These are phyloP conservation scores for Alectoria sarmentosa DNA, from an alignment of 495 filamentous ascomycete species.

Conservation along the genomic window DNA sequence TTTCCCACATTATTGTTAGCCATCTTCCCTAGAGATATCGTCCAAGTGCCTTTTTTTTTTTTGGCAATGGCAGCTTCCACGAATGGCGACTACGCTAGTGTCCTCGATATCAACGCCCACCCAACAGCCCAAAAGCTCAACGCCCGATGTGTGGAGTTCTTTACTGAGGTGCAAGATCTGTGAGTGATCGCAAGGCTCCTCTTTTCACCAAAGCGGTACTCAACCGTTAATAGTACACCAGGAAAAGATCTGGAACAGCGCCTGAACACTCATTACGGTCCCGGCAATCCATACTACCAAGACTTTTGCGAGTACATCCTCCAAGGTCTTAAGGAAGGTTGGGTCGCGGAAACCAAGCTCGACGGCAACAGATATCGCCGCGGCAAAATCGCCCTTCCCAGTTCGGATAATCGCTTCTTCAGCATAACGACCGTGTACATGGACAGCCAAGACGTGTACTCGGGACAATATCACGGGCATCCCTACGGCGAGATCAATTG, in stretches of 20 bases:
- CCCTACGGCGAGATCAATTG: conserved; percentile 2
- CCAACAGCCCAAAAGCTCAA: neutral
- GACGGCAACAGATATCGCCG: conserved; percentile 40
- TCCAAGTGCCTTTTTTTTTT: too few species aligned
- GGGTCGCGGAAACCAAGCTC: conserved; percentile 36
- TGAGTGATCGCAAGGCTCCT: neutral
- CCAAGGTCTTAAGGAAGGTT: conserved; percentile 39
- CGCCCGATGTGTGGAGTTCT: neutral
- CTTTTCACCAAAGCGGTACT: neutral
- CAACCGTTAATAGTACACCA: neutral
- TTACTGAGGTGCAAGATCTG: neutral
- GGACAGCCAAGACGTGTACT: conserved; percentile 34
- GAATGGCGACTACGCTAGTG: neutral
- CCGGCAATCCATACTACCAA: conserved; percentile 36
- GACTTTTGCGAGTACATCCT: conserved; percentile 35
- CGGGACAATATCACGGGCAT: conserved; percentile 34
- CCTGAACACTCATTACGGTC: conserved; percentile 13
- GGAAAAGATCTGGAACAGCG: neutral
- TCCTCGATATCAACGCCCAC: neutral
- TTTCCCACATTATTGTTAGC: too few species aligned
- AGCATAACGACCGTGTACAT: conserved; percentile 47
- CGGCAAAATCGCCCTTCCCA: conserved; percentile 34
- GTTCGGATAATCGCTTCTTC: conserved; percentile 36
- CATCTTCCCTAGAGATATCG: too few species aligned
- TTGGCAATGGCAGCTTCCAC: neutral